A percentile compares a stretch with the other conserved stretches of the same genome.
Evolutionary conservation across 768 basidiomycete genomes (phyloP).

Genomic region (Lentinula aciculospora): DNA sequence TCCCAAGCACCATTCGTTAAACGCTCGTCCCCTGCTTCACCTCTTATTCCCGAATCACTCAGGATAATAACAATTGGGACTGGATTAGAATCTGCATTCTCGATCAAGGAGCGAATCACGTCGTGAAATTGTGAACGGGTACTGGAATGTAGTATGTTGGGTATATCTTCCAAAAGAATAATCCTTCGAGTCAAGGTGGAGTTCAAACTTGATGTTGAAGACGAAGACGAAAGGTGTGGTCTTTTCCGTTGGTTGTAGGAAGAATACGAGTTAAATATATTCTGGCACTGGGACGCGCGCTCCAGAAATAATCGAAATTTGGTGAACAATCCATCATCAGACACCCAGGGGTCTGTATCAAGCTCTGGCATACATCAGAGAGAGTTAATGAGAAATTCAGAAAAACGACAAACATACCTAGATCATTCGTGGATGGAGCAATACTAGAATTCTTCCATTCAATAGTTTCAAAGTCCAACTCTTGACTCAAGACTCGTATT

Average conservation of each 20-base stretch:
- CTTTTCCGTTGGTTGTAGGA: slow-evolving; percentile 3
- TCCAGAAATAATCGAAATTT: slow-evolving; percentile 76
- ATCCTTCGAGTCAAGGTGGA: slow-evolving; percentile 30
- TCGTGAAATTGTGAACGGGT: slow-evolving; percentile 73
- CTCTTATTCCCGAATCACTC: slow-evolving; percentile 77
- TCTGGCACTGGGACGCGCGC: slow-evolving; percentile 57
- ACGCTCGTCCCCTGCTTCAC: slow-evolving; percentile 52
- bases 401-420: no score
- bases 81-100: slow-evolving; percentile 25
- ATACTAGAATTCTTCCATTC: slow-evolving; percentile 80
- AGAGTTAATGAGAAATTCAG: no score
- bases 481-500: slow-evolving; percentile 64
- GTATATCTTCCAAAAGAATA: slow-evolving; percentile 85
- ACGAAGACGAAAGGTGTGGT: neutral
- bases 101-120: slow-evolving; percentile 53
- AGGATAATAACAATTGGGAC: slow-evolving; percentile 78
- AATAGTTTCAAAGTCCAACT: slow-evolving; percentile 72
- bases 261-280: slow-evolving; percentile 34
- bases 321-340: slow-evolving; percentile 30
- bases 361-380: neutral
- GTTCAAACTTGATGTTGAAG: slow-evolving; percentile 8
- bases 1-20: slow-evolving; percentile 36
- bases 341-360: slow-evolving; percentile 20
- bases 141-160: slow-evolving; percentile 75
- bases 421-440: slow-evolving; percentile 23